Evolutionary conservation across 2,329 filamentous ascomycete genomes (phyloP).

Genomic region (Xylariaceae sp.): DNA sequence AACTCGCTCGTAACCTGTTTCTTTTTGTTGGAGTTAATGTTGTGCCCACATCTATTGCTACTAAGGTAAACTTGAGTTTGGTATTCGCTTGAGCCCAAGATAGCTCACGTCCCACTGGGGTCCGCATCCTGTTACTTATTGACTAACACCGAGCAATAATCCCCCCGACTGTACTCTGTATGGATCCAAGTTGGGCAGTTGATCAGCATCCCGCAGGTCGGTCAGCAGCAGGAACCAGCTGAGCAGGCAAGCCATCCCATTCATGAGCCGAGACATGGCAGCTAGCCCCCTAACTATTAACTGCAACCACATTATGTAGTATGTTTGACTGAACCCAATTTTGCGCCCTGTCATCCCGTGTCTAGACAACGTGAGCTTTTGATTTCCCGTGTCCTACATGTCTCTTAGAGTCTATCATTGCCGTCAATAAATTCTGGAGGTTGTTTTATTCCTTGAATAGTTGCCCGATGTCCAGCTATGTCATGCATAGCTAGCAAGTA

Average conservation of each 20-base stretch:
- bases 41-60: too few species aligned
- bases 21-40: too few species aligned
- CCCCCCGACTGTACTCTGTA: neutral
- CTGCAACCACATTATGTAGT: neutral
- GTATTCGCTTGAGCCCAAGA: too few species aligned
- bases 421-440: neutral
- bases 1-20: neutral
- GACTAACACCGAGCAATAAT: neutral
- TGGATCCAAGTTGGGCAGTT: constrained; percentile 7
- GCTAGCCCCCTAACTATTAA: neutral
- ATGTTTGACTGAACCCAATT: neutral
- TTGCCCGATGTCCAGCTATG: too few species aligned
- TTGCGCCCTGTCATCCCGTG: neutral
- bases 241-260: neutral
- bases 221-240: constrained; percentile 9
- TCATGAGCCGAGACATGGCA: neutral
- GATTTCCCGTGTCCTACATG: neutral
- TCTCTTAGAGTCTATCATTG: neutral
- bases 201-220: constrained; percentile 9
- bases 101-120: too few species aligned
- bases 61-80: too few species aligned
- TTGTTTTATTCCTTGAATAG: neutral
- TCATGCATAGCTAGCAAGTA: neutral
- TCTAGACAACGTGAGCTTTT: neutral
- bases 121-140: too few species aligned